Base-by-base conservation (phyloP, 2,329 filamentous ascomycete species). In the Talaromyces sp. region DNA sequence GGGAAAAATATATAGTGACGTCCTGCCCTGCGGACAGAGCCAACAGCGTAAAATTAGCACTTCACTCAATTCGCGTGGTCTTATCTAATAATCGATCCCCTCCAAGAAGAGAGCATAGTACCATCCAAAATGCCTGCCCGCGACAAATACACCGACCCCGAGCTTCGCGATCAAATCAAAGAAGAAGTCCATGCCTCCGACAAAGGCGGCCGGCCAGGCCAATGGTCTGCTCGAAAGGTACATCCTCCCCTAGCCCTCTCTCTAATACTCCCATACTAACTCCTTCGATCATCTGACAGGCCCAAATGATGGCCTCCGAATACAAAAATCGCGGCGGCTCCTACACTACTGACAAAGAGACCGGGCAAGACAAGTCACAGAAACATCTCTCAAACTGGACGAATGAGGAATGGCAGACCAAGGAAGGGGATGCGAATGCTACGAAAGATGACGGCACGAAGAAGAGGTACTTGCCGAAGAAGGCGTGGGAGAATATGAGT, bases 391-490 rank as follows among this genome's bases (percentile, higher is more conserved):
- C 76, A 5, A 74, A 82, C 19, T 83, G 82, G 81, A 75, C 72
- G 0, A 73, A 82, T n/a, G 81, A 83, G 63, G 78, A 83, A 5
- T 83, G 81, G 80, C 80, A 83, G 73, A 83, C 80, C 0, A 83
- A 82, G 65, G 80, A 83, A 56, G 81, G 81, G 0, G 76, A 73
- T 6, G 81, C 77, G 0, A 72, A 77, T n/a, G 80, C 82, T 1
- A 80, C 79, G 65, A 70, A 81, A 60, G 75, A 74, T 2, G 79
- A 82, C 67, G 80, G 79, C 1, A 80, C 77, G 1, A 71, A 79
- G 67, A 78, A 82, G 70, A 70, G 80, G 19, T 82, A 82, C 69
- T 65, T 81, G 54, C 79, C 81, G 0, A 82, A 82, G 70, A 78
- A 81, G 67, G 81, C 80, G 1, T 83, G 80, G 81, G 80, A 83